Evolutionary conservation across 495 filamentous ascomycete species (phyloP), one percentile per base, ranked within the genome.

Genomic region (Bathelium albidoporum): DNA sequence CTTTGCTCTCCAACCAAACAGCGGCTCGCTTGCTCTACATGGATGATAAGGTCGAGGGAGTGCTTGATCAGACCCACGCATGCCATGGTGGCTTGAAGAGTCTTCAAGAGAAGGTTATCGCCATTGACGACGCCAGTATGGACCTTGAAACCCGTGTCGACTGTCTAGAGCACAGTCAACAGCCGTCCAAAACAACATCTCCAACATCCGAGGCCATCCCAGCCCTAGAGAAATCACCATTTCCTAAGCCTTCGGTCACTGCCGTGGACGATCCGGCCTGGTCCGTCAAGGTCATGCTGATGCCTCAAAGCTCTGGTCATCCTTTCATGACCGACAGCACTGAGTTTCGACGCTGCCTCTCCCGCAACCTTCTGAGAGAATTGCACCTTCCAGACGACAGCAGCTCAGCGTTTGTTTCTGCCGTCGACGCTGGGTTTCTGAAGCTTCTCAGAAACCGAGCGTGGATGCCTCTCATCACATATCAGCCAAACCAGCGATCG

Each of bases 11-110:
- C 1, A 55, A 29, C 4, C 20, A 71, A 31, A 71, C 69, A 62
- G 53, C 45, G 16, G 59, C 29, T 14, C 39, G 69, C 49, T 71
- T 71, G 53, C 60, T 71, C 61, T 61, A 66, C 22, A 64, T 73
- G 64, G 71, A 73, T 52, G 71, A 73, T 59, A 69, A 65, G 60
- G 62, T 71, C 22, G 71, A 73, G 62, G 69, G 62, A 10, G 69
- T 69, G 12, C 63, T 73, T n/a, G 69, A 73, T 60, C 67, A 71
- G 61, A 68, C 66, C 45, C 64, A 66, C 36, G 69, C 67, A 16
- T 67, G 64, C 60, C 53, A 68, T 31, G 64, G 68, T 52, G 67
- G 65, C 53, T 66, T 73, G 60, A 71, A 68, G 59, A 61, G 52
- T 1, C 52, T 72, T 7, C 64, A 68, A 20, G 66, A 70, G 60